Base-by-base conservation (phyloP, 1,139 yeast species). In the Lodderomyces parapsilosis region DNA sequence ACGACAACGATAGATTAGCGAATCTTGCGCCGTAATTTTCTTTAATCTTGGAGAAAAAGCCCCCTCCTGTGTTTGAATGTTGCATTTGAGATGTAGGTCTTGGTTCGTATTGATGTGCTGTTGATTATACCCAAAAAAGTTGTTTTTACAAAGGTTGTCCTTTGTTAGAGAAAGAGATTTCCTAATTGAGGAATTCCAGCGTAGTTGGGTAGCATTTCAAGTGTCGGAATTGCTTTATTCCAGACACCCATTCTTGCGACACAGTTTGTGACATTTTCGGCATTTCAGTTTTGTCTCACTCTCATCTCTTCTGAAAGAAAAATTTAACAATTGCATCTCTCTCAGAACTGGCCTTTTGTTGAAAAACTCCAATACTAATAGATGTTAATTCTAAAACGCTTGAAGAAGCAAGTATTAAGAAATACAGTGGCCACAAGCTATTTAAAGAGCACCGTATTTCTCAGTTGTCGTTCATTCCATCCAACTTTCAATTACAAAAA, bases 11-110 rank as follows among this genome's bases (percentile, higher is more conserved):
- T 32, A 69, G 58, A 40, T 60, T 66, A 10, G 72, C 63, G 46
- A 70, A 65, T 53, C 62, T 64, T 38, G 59, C 54, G 34, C 63
- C 57, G 46, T 68, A 69, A 45, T 66, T 68, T 48, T 66, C 67
- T 41, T 62, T 68, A 44, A 71, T 65, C 45, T 65, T 67, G 30
- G 71, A 62, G 35, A 71, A 63, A 53, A 71, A 67, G 9, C 57
- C 55, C 22, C 49, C 48, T 20, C 44, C 45, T 20, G 46, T 38
- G 40, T 40, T 44, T 10, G 31, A n/a, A 15, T 39, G 41, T 18
- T 39, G 41, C 41, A 39, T 39, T 17, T 24, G 32, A 9, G 15
- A 13, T 9, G 31, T n/a, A n/a, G n/a, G n/a, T n/a, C n/a, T n/a
- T n/a, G n/a, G n/a, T n/a, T n/a, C n/a, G n/a, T n/a, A n/a, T n/a